A percentile compares a stretch with the other conserved stretches of the same genome.
phyloP scores from a whole-genome alignment of 176 grass and related monocot species.

The Leersia perrieri region DNA sequence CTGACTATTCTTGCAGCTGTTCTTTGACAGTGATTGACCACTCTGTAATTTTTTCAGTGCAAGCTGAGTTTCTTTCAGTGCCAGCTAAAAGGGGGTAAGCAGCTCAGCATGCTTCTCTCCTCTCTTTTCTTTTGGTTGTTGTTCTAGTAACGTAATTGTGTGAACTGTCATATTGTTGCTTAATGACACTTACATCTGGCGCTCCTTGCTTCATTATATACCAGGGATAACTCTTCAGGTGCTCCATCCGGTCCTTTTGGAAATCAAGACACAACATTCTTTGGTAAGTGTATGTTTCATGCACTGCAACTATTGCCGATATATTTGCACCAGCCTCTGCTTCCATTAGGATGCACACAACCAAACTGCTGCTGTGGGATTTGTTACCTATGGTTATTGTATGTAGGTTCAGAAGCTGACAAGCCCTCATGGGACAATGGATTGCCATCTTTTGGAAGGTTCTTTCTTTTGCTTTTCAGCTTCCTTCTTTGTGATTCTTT shows the following conservation, averaged over 20 bases:
- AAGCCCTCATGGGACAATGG: constrained; percentile 66
- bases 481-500: constrained; percentile 1
- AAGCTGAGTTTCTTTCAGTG: constrained; percentile 72
- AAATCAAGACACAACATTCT: constrained; percentile 42
- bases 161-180: background rate
- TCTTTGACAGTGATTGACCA: constrained; percentile 28
- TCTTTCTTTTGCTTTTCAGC: constrained; percentile 18
- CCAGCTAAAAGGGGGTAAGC: constrained; percentile 71
- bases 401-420: constrained; percentile 54
- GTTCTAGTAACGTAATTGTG: background rate
- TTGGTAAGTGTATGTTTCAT: constrained; percentile 38
- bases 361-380: background rate
- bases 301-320: constrained; percentile 1
- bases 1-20: constrained; percentile 22
- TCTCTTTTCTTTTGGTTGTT: constrained; percentile 14
- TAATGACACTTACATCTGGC: constrained; percentile 31
- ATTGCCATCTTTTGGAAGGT: constrained; percentile 87
- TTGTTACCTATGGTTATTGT: constrained; percentile 35
- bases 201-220: constrained; percentile 19
- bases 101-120: constrained; percentile 23
- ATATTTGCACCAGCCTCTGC: too few species aligned
- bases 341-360: too few species aligned
- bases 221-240: constrained; percentile 54
- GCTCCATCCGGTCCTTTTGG: constrained; percentile 57
- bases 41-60: constrained; percentile 52